phyloP scores from a whole-genome alignment of 352 stramenopile species.

The Thraustochytrium striatum region DNA sequence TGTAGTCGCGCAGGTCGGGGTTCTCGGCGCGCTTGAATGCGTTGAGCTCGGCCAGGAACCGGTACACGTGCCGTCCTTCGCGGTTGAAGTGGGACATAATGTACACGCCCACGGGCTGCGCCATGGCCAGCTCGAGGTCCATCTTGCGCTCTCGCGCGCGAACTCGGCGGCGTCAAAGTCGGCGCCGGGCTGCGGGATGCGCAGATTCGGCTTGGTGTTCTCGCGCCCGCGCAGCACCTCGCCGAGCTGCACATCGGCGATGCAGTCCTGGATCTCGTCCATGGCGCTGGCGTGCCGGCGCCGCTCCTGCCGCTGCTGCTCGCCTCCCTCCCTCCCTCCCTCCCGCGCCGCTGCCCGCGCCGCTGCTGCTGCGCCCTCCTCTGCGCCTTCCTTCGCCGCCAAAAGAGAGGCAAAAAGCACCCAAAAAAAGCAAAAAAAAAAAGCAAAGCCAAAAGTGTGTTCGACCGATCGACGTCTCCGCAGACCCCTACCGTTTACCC shows the following conservation, averaged over 20 bases:
- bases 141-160: not conserved
- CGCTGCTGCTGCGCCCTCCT: no score
- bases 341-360: not conserved
- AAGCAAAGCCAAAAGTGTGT: no score
- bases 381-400: no score
- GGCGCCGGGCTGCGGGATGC: slow-evolving; percentile 1
- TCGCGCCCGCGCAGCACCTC: slow-evolving; percentile 39
- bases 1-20: not conserved
- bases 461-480: no score
- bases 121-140: not conserved
- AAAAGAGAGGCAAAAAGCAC: no score
- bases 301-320: no score
- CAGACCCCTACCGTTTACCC: not conserved
- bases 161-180: slow-evolving; percentile 29
- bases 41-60: not conserved
- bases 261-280: slow-evolving; percentile 47
- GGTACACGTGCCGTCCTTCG: not conserved
- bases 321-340: not conserved
- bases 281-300: not conserved
- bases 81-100: not conserved
- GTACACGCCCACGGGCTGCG: slow-evolving; percentile 40
- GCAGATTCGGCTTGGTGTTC: slow-evolving; percentile 18
- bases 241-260: slow-evolving; percentile 38
- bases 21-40: slow-evolving; percentile 18
- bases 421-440: no score